Base-by-base conservation (phyloP, 495 filamentous ascomycete genomes). In the Lasiosphaeriaceae sp. region DNA sequence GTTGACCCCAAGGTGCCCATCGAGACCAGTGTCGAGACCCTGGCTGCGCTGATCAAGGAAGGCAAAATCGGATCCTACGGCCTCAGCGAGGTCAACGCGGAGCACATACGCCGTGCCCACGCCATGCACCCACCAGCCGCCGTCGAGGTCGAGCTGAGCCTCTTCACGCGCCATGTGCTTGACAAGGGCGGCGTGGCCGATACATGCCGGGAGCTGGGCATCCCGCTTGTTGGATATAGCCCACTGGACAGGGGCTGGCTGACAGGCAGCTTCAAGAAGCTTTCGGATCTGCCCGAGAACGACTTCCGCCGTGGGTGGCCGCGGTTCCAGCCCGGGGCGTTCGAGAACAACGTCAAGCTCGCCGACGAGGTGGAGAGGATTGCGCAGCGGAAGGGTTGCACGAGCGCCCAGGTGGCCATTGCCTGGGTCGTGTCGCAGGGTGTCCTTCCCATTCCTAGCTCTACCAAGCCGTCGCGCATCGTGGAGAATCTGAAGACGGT, bases 131-230 rank as follows among this genome's bases (percentile, higher is more conserved):
- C 86, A 50, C 87, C 96, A 59, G 78, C 77, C 1, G 83, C 82
- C 0, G 88, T 93, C 4, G 92, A 96, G 67, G 81, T 89, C n/a
- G 92, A 96, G 72, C 72, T 96, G 56, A 88, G 83, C 6, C 68
- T 96, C 26, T 94, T 80, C 70, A 65, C 77, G 2, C 83, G 82
- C 11, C 80, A 86, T 17, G 85, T 86, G 50, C 70, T 94, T 12
- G 71, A 83, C 16, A 93, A 96, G 64, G 90, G 87, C 29, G 90
- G 87, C 29, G 78, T 96, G 23, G 85, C 84, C 6, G 70, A 76
- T 45, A 79, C 84, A 1, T 96, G 91, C 60, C 85, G 82, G 3
- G 83, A 93, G 71, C 76, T 90, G 24, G 39, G 39, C 9, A 43
- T 43, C n/a, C 14, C 39, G 14, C 12, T 43, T 12, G 39, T 43